A percentile compares a stretch with the other conserved stretches of the same genome.
Evolutionary conservation across 148 eudicot species (phyloP).

Genomic region (Vaccinium corymbosum): DNA sequence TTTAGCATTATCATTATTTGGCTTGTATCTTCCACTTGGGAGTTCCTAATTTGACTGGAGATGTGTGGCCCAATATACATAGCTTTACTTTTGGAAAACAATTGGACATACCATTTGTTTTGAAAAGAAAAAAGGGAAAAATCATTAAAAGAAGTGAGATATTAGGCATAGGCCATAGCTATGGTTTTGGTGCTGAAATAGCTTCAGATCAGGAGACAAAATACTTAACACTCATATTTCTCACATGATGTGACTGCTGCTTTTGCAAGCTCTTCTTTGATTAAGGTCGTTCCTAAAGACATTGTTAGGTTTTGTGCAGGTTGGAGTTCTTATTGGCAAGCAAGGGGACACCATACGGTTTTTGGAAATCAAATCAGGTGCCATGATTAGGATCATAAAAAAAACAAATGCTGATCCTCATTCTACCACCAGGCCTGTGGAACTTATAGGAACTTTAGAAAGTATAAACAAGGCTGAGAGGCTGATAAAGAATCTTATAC

Average conservation of each 20-base stretch:
- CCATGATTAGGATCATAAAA: constrained; percentile 84
- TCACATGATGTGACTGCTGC: background rate
- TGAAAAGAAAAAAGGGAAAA: too few relatives aligned
- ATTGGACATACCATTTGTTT: too few relatives aligned
- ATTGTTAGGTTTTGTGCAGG: constrained; percentile 41
- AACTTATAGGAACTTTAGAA: constrained; percentile 67
- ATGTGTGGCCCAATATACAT: too few relatives aligned
- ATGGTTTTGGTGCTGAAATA: background rate
- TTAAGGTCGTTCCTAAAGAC: background rate
- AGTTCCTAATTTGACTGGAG: background rate
- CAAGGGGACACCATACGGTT: constrained; percentile 82
- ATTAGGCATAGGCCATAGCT: background rate
- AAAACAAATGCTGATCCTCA: constrained; percentile 86
- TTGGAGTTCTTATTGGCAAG: constrained; percentile 97
- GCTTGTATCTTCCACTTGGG: background rate
- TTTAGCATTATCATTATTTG: background rate
- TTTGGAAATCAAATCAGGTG: constrained; percentile 85
- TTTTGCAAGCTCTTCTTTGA: background rate
- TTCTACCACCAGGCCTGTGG: constrained; percentile 71
- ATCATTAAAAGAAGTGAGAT: too few relatives aligned
- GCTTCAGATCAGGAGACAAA: background rate
- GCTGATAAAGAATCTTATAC: constrained; percentile 85
- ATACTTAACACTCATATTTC: background rate
- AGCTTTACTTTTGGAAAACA: too few relatives aligned
- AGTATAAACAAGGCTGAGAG: constrained; percentile 77